Conservation (phyloP, 2,329 filamentous ascomycete species). For the Mollisiaceae sp. region DNA sequence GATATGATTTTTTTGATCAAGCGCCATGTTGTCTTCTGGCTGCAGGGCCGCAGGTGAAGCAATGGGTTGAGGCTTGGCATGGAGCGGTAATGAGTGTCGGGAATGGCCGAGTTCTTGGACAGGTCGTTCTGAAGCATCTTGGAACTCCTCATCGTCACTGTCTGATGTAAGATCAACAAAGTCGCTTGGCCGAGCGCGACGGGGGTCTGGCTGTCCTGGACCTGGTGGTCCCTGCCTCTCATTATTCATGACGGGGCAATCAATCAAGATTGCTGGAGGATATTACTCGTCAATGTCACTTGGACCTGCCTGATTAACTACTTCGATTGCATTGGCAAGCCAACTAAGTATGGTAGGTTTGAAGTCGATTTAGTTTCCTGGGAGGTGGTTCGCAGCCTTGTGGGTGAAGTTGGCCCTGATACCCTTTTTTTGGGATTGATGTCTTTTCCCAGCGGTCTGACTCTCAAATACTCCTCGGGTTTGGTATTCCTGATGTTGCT, state of each 20-base stretch:
- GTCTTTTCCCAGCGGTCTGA: not conserved
- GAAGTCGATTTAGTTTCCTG: not conserved
- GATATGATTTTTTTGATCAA: not conserved
- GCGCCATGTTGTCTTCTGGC: not conserved
- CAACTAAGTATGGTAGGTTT: not conserved
- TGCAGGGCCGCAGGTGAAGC: not conserved
- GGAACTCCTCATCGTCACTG: not conserved
- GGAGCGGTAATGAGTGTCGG: not conserved
- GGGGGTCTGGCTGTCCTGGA: not conserved
- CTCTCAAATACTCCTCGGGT: not conserved
- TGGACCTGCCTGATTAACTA: not conserved
- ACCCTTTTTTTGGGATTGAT: not conserved
- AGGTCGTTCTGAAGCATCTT: not conserved
- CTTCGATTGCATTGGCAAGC: not conserved
- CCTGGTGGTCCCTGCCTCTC: not conserved
- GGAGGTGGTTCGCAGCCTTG: not conserved
- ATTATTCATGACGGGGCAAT: not conserved
- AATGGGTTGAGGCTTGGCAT: not conserved
- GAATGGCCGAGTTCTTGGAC: not conserved
- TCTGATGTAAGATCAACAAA: constrained; percentile 1
- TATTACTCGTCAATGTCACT: not conserved
- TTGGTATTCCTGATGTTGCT: not conserved
- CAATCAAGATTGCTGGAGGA: not conserved
- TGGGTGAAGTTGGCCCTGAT: not conserved
- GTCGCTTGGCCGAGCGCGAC: not conserved